Evolutionary conservation across 1,139 yeast species (phyloP).

Genomic region (Hyphopichia buzzinii): DNA sequence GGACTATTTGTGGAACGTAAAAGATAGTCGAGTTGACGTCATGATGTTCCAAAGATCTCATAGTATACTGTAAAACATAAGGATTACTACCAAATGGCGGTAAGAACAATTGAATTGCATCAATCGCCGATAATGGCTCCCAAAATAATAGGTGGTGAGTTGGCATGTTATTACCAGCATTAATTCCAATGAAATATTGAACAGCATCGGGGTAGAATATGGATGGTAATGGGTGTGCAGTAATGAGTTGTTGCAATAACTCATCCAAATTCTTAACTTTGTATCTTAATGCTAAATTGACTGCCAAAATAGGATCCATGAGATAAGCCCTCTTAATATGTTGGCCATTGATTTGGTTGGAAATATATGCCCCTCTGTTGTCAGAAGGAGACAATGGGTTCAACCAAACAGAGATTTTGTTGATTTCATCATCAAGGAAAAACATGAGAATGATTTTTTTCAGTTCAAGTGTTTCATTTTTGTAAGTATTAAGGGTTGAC

Average conservation of each 20-base stretch:
- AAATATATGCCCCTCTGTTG: slow-evolving; percentile 34
- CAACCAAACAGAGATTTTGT: slow-evolving; percentile 75
- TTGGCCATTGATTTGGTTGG: slow-evolving; percentile 31
- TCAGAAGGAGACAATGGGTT: slow-evolving; percentile 58
- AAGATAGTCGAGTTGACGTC: slow-evolving; percentile 89
- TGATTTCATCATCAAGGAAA: slow-evolving; percentile 75
- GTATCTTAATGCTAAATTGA: slow-evolving; percentile 65
- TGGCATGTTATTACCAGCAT: slow-evolving; percentile 40
- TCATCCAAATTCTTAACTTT: slow-evolving; percentile 40
- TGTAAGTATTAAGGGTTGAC: slow-evolving; percentile 22
- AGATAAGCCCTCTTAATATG: slow-evolving; percentile 56
- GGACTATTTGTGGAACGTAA: slow-evolving; percentile 97
- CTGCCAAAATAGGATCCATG: slow-evolving; percentile 72
- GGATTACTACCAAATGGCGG: slow-evolving; percentile 74
- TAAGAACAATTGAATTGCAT: slow-evolving; percentile 78
- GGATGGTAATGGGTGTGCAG: slow-evolving; percentile 60
- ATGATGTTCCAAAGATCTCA: slow-evolving; percentile 85
- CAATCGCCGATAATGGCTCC: slow-evolving; percentile 79
- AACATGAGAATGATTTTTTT: slow-evolving; percentile 54
- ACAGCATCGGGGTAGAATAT: slow-evolving; percentile 64
- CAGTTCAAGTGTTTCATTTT: slow-evolving; percentile 26
- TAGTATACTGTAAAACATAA: slow-evolving; percentile 75
- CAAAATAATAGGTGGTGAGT: slow-evolving; percentile 60
- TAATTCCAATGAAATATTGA: slow-evolving; percentile 50
- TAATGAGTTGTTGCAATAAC: slow-evolving; percentile 46